phyloP scores from a whole-genome alignment of 768 basidiomycete species.

The Scleroderma bovista region DNA sequence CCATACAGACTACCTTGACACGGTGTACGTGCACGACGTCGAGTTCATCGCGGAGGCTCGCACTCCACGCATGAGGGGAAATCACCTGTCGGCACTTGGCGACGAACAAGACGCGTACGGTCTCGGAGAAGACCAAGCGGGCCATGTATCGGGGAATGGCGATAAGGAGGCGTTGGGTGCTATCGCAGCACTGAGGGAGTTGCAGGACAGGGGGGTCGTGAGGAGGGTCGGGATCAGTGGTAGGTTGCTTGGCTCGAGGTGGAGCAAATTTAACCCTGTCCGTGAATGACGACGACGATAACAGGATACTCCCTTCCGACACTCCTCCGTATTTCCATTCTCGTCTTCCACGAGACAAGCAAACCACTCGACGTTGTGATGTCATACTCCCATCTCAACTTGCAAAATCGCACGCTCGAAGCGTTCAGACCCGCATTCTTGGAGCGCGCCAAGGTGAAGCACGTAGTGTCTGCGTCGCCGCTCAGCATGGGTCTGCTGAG shows the following conservation, averaged over 20 bases:
- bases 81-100: slow-evolving; percentile 50
- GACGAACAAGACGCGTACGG: slow-evolving; percentile 60
- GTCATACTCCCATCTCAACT: slow-evolving; percentile 74
- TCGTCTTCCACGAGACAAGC: slow-evolving; percentile 61
- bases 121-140: slow-evolving; percentile 51
- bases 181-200: slow-evolving; percentile 53
- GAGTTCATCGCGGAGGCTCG: slow-evolving; percentile 65
- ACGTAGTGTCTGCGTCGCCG: slow-evolving; percentile 75
- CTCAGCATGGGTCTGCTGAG: slow-evolving; percentile 81
- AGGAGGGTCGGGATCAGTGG: slow-evolving; percentile 77
- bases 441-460: slow-evolving; percentile 57
- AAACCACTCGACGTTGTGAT: slow-evolving; percentile 73
- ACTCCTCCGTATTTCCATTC: slow-evolving; percentile 74
- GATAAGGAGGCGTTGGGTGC: slow-evolving; percentile 71
- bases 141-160: slow-evolving; percentile 54
- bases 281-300: neutral
- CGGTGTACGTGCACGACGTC: slow-evolving; percentile 79
- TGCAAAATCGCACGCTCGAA: slow-evolving; percentile 63
- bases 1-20: slow-evolving; percentile 73
- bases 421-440: slow-evolving; percentile 53
- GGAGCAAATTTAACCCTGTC: neutral
- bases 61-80: slow-evolving; percentile 45
- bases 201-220: slow-evolving; percentile 70
- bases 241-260: slow-evolving; percentile 20
- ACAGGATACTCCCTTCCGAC: slow-evolving; percentile 78